Evolutionary conservation across 148 eudicot genomes (phyloP).

Genomic region (Agrostemma githago): DNA sequence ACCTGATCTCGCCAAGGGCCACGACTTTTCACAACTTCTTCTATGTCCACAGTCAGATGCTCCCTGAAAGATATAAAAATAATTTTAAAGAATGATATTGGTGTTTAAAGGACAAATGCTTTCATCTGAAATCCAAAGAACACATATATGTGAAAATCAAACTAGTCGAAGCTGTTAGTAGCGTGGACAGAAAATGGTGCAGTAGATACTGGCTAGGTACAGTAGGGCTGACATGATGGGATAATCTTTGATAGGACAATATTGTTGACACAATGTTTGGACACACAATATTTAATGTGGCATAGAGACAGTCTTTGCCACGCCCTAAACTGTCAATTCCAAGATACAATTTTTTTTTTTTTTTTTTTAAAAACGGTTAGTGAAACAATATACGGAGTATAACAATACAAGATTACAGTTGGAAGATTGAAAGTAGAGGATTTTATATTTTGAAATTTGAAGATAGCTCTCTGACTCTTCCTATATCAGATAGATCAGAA

Average conservation of each 20-base stretch:
- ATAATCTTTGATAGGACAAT: too few relatives aligned
- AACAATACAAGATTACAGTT: not conserved
- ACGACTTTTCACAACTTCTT: constrained; percentile 40
- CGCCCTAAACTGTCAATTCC: not conserved
- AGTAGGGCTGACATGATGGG: too few relatives aligned
- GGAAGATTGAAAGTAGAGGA: not conserved
- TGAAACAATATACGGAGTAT: not conserved
- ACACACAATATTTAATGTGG: too few relatives aligned
- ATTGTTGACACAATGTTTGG: too few relatives aligned
- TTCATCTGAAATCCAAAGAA: not conserved
- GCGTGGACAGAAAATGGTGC: not conserved
- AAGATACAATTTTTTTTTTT: not conserved
- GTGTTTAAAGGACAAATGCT: not conserved
- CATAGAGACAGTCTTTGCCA: too few relatives aligned
- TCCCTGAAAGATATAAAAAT: constrained; percentile 45
- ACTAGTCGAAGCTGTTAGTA: not conserved
- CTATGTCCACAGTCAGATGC: constrained; percentile 51
- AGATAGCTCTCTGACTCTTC: not conserved
- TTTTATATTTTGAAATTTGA: not conserved
- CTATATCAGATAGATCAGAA: not conserved
- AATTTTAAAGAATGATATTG: not conserved
- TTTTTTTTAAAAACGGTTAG: too few relatives aligned
- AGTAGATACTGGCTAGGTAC: too few relatives aligned
- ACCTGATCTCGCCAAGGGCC: constrained; percentile 98
- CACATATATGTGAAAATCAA: not conserved